A percentile compares a stretch with the other conserved stretches of the same genome.
phyloP scores from a whole-genome alignment of 305 asterid genomes.

The Fraxinus angustifolia region DNA sequence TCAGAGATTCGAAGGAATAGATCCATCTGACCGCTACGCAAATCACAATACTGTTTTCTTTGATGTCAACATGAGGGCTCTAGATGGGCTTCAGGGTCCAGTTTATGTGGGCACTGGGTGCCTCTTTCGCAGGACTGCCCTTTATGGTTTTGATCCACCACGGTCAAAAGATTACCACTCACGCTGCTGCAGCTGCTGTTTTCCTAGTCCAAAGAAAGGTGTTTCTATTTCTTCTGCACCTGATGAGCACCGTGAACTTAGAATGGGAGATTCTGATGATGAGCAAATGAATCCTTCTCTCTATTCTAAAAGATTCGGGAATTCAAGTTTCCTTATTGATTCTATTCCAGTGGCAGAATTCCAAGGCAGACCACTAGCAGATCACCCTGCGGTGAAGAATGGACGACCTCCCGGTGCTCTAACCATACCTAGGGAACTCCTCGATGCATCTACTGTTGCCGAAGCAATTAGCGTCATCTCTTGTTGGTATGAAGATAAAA shows the following conservation, averaged over 20 bases:
- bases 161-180: constrained; percentile 55
- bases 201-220: constrained; percentile 44
- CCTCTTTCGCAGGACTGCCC: constrained; percentile 77
- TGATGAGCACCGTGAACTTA: constrained; percentile 68
- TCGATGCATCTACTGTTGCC: constrained; percentile 87
- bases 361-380: constrained; percentile 93
- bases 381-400: constrained; percentile 80
- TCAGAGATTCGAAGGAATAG: constrained; percentile 85
- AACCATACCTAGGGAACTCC: constrained; percentile 77
- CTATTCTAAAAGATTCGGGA: constrained; percentile 84
- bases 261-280: constrained; percentile 82
- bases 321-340: constrained; percentile 74
- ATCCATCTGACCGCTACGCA: constrained; percentile 86
- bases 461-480: constrained; percentile 95
- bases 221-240: constrained; percentile 49
- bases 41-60: constrained; percentile 91
- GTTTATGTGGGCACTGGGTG: constrained; percentile 95
- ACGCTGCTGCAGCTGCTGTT: constrained; percentile 68
- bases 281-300: constrained; percentile 69
- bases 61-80: constrained; percentile 94
- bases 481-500: constrained; percentile 95
- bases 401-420: constrained; percentile 92
- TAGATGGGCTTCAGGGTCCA: constrained; percentile 88
- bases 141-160: constrained; percentile 85
- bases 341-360: constrained; percentile 89